Base-by-base conservation (phyloP, 441 rosid species). In the Brassica hybrid region DNA sequence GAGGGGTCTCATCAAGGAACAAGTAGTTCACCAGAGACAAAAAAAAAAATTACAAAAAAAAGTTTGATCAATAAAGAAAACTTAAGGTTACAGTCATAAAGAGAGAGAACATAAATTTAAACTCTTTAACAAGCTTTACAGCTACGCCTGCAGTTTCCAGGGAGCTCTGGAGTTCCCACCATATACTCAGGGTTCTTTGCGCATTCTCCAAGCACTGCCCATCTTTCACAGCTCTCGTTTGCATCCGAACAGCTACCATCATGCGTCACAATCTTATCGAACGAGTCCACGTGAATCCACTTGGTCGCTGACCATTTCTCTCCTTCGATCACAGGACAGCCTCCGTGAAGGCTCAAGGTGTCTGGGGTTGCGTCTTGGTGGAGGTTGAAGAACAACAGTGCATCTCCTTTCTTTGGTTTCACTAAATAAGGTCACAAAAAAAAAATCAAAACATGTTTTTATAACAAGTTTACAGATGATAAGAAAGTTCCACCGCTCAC, bases 241-340 rank as follows among this genome's bases (percentile, higher is more conserved):
- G 43, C 6, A 76, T 94, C 97, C 0, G 86, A 80, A 82, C 97
- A 94, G 87, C 70, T 88, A 72, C 94, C 94, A 2, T 78, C 85
- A 9, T 71, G 83, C 3, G 79, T 78, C 65, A 90, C 10, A 9
- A 75, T 78, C 85, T 88, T 89, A 70, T 91, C 97, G 18, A 92
- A 94, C 6, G 97, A 90, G 82, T 93, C 92, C 14, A 90, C 98
- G 45, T 95, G 99, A 72, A 95, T 86, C 98, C 99, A 95, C 83
- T 95, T 95, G 0, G 99, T 95, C 2, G 99, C 99, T 2, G 97
- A 94, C 98, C 98, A 92, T 86, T 94, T 94, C 90, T 94, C 98
- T 9, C 98, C 97, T 78, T 93, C 92, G 5, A 93, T 87, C 81
- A 95, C 97, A 0, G 94, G 99, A 87, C 98, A 95, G 8, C 98